Conservation (phyloP, 177 flowering plant genomes). For the Tripterygium wilfordii region DNA sequence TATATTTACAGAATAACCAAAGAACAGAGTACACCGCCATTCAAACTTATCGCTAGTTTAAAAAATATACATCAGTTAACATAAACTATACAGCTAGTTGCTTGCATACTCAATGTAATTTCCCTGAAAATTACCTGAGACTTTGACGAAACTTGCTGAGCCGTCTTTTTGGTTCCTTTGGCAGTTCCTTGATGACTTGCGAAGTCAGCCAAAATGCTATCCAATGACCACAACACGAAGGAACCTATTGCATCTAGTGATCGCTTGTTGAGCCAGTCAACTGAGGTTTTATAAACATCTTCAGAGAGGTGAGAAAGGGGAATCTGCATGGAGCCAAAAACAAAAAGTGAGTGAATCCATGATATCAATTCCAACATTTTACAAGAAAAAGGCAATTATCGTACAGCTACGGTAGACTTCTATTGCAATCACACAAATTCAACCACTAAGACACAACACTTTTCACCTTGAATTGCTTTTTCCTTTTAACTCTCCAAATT, state of each 20-base stretch:
- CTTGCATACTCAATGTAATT: too few species aligned
- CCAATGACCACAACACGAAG: slow-evolving; percentile 63
- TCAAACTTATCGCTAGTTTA: too few species aligned
- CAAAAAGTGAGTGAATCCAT: not conserved
- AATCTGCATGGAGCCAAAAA: slow-evolving; percentile 30
- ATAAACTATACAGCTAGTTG: too few species aligned
- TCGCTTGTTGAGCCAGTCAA: slow-evolving; percentile 67
- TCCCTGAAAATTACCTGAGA: slow-evolving; percentile 63
- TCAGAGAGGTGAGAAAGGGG: slow-evolving; percentile 64
- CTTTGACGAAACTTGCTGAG: slow-evolving; percentile 47
- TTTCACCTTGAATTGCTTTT: too few species aligned
- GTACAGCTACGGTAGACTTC: too few species aligned
- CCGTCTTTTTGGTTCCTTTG: slow-evolving; percentile 60
- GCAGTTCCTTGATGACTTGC: slow-evolving; percentile 34
- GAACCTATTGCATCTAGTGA: slow-evolving; percentile 52
- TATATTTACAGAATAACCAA: too few species aligned
- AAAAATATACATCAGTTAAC: too few species aligned
- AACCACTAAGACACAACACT: too few species aligned
- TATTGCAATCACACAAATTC: not conserved
- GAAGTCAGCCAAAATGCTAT: slow-evolving; percentile 57
- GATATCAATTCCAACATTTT: not conserved
- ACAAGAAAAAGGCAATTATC: not conserved
- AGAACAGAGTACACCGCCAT: too few species aligned
- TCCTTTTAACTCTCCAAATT: too few species aligned
- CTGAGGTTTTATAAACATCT: slow-evolving; percentile 65